Percentiles rank a stretch among this genome's conserved stretches.
Conservation (phyloP, 1,139 yeast species). For the Suhomyces atakaporum region DNA sequence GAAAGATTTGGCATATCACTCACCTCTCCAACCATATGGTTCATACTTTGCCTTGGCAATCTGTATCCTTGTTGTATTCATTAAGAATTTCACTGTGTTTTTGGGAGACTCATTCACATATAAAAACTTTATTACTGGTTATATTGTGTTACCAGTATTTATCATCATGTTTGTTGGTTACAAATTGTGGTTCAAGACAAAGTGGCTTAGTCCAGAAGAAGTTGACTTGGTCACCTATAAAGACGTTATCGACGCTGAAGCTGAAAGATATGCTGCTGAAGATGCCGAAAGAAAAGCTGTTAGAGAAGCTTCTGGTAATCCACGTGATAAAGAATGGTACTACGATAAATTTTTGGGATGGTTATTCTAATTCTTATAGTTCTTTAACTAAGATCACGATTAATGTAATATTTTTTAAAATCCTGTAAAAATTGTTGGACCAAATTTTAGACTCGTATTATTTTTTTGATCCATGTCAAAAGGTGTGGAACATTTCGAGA, state of each 20-base stretch:
- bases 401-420: not conserved
- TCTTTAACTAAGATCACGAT: not conserved
- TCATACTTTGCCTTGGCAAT: slow-evolving; percentile 58
- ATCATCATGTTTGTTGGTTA: slow-evolving; percentile 57
- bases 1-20: slow-evolving; percentile 53
- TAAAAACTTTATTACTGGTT: slow-evolving; percentile 71
- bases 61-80: slow-evolving; percentile 56
- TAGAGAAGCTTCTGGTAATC: slow-evolving; percentile 50
- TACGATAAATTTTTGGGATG: slow-evolving; percentile 60
- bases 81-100: slow-evolving; percentile 76
- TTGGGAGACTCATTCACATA: slow-evolving; percentile 55
- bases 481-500: too few species aligned
- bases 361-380: slow-evolving; percentile 36
- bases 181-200: slow-evolving; percentile 57
- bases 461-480: too few species aligned
- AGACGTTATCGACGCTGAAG: slow-evolving; percentile 70
- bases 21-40: slow-evolving; percentile 71
- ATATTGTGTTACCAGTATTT: slow-evolving; percentile 73
- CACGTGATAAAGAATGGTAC: slow-evolving; percentile 48
- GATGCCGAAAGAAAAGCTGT: slow-evolving; percentile 44
- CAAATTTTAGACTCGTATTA: too few species aligned
- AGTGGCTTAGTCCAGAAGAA: slow-evolving; percentile 52
- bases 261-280: slow-evolving; percentile 51
- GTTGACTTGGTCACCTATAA: slow-evolving; percentile 65
- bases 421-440: too few species aligned